Conservation (phyloP, 441 rosid genomes). For the Theobroma grandiflorum region DNA sequence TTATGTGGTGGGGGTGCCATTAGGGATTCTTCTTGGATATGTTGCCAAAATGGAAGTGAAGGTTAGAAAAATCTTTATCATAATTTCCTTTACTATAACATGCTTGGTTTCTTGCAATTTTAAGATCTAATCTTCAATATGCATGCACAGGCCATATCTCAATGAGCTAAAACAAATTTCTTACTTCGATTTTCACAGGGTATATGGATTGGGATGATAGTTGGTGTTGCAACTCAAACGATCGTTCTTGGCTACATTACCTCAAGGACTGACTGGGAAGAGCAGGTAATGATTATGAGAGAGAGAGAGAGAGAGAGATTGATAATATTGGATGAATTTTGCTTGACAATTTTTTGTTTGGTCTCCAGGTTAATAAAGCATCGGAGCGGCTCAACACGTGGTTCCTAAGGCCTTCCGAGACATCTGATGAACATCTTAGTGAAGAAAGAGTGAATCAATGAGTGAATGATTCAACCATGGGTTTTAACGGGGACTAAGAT, state of each 20-base stretch:
- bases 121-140: too few species aligned
- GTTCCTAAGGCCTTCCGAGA: not conserved
- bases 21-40: conserved; percentile 43
- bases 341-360: not conserved
- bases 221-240: conserved; percentile 44
- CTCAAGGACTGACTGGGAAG: conserved; percentile 51
- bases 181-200: conserved; percentile 35
- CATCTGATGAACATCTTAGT: not conserved
- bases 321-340: not conserved
- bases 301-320: not conserved
- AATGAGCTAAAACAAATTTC: not conserved
- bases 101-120: too few species aligned
- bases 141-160: too few species aligned
- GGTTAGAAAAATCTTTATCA: conserved; percentile 15
- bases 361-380: conserved; percentile 14
- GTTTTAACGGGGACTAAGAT: not conserved
- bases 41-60: conserved; percentile 31
- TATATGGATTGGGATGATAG: conserved; percentile 53
- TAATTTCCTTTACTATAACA: too few species aligned
- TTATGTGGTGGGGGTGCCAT: conserved; percentile 48
- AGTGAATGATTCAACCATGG: not conserved
- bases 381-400: conserved; percentile 13
- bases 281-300: conserved; percentile 40
- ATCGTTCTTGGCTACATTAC: conserved; percentile 39
- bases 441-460: not conserved